Evolutionary conservation across 768 basidiomycete genomes (phyloP), one percentile per base, ranked within the genome.

Genomic region (Chiua virens): DNA sequence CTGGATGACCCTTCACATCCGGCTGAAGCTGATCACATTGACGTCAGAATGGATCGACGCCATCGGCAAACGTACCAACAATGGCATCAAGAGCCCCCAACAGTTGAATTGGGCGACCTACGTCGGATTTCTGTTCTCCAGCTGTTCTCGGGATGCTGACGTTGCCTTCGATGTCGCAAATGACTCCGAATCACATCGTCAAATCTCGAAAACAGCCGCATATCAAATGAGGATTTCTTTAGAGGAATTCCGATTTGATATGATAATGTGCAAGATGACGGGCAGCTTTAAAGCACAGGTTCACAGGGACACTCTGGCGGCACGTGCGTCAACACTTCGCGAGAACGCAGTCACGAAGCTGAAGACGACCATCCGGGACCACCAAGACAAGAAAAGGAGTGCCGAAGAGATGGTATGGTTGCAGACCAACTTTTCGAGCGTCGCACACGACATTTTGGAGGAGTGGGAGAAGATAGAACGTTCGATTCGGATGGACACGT

Each of bases 1-100:
- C 46, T 81, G 79, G 76, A 55, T 67, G 13, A 78, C 79, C 7
- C 62, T 88, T 35, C 66, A 80, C 23, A 68, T 85, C 23, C 79
- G 85, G 4, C 72, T 84, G 52, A 59, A 68, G 8, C 64, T 89
- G 23, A 72, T 65, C n/a, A 65, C 77, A 35, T 56, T 86, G 50
- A 76, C 74, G 3, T 61, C 51, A 22, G 47, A 58, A 0, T 79
- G 79, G 73, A 60, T 80, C 30, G 68, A 75, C 1, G 65, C 64
- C 6, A 49, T 76, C 17, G 39, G 55, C 34, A 35, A 59, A 30
- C 55, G 59, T 38, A 57, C 54, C 15, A 35, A 51, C 4, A 51
- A 52, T n/a, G 45, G 68, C 49, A 55, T 50, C 32, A 51, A 54
- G n/a, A 27, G 6, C 7, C 35, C 7, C 6, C 64, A 73, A 15